Evolutionary conservation across 306 rosid species (phyloP), one percentile per base, ranked within the genome.

Genomic region (Erythrophleum fordii): DNA sequence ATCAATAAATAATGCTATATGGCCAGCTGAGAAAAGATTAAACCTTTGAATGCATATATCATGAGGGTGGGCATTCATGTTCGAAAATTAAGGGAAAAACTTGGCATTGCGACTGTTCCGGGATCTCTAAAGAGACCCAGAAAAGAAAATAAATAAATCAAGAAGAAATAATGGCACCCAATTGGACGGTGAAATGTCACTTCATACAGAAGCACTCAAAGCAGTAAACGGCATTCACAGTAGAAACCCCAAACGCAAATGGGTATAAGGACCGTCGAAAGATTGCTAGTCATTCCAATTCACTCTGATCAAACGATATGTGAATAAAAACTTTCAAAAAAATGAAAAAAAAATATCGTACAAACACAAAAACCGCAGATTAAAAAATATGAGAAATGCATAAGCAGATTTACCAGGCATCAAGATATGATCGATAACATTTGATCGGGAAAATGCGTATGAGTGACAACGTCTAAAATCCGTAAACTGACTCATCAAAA

Each of bases 1-100:
- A 80, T 55, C 7, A 55, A 49, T 28, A 39, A 49, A 75, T 44
- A 72, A 62, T 35, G 69, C 64, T 22, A 5, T 20, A 44, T 16
- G 62, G 26, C 20, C 35, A 23, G 13, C 56, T 4, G 72, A 49
- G 66, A 4, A 45, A 77, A 84, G 72, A 65, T 70, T 67, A 12
- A 72, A 87, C 69, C 87, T 84, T 81, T 75, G 62, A 37, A 60
- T 11, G 16, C 65, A 73, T 52, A 55, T 42, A 55, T 60, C 69
- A 51, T 35, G 60, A 34, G 12, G 44, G 6, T 74, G 29, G 8
- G 0, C 39, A 55, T 39, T 55, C 77, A 73, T 13, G 39, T 16
- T 53, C 3, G 35, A 58, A 79, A 28, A 80, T 10, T 41, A 11
- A 77, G 28, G 68, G 11, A 28, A 80, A 56, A 56, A 20, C 74